phyloP scores from a whole-genome alignment of 2,329 filamentous ascomycete genomes.

The Trichoderma polysporum region DNA sequence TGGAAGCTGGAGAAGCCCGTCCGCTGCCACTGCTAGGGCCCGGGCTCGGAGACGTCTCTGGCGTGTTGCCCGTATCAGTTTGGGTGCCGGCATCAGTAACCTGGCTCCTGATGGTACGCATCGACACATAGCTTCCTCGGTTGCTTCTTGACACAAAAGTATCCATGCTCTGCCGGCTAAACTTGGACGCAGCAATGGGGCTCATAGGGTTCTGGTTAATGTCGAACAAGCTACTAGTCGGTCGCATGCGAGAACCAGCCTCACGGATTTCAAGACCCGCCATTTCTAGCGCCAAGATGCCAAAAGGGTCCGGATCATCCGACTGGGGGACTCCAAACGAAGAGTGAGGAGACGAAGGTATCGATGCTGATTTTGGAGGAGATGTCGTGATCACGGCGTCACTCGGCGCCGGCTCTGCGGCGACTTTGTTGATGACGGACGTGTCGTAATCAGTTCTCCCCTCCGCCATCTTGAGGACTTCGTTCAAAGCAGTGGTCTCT shows the following conservation, averaged over 20 bases:
- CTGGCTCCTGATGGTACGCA: constrained; percentile 65
- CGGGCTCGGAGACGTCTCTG: constrained; percentile 55
- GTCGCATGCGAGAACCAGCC: constrained; percentile 70
- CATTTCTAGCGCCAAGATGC: constrained; percentile 85
- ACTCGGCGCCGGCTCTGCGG: constrained; percentile 69
- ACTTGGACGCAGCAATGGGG: constrained; percentile 58
- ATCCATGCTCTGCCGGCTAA: constrained; percentile 67
- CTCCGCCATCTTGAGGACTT: constrained; percentile 86
- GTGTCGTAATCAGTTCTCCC: constrained; percentile 75
- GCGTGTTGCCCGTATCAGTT: constrained; percentile 54
- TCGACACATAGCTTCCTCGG: constrained; percentile 73
- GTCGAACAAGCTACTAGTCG: constrained; percentile 77
- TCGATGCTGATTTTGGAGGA: constrained; percentile 33
- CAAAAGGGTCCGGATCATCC: constrained; percentile 88
- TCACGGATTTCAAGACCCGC: constrained; percentile 87
- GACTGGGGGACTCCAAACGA: constrained; percentile 75
- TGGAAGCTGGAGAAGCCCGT: constrained; percentile 42
- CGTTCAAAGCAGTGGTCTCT: constrained; percentile 62
- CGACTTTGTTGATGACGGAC: constrained; percentile 61
- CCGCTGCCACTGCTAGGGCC: constrained; percentile 52
- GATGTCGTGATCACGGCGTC: constrained; percentile 60
- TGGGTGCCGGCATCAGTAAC: constrained; percentile 70
- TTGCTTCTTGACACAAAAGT: constrained; percentile 60
- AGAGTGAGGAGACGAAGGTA: constrained; percentile 40
- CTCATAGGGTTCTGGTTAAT: constrained; percentile 76